A percentile compares a stretch with the other conserved stretches of the same genome.
These are phyloP conservation scores for Microdochium bolleyi DNA, from an alignment of 2,329 filamentous ascomycete species.

Conservation along the genomic window DNA sequence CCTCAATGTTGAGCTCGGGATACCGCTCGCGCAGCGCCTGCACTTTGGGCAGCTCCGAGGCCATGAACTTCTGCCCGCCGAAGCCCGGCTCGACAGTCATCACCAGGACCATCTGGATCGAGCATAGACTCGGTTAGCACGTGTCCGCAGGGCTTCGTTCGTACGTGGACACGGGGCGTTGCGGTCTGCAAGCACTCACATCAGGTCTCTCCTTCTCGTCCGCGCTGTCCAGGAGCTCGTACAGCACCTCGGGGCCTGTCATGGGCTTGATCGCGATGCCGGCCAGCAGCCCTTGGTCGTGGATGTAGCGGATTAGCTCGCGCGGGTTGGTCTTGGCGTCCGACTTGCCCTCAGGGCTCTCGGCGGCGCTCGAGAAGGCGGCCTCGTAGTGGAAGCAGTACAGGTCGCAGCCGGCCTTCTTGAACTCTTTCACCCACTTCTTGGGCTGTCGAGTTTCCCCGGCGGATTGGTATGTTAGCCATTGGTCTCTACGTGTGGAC, in stretches of 20 bases:
- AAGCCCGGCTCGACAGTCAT: conserved; percentile 99
- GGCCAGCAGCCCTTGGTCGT: conserved; percentile 78
- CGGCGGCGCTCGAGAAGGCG: conserved; percentile 79
- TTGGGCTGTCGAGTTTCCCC: conserved; percentile 57
- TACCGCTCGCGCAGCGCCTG: conserved; percentile 74
- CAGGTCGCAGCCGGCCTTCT: conserved; percentile 89
- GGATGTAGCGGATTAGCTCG: conserved; percentile 84
- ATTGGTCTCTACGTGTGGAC: no score
- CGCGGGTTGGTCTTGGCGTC: conserved; percentile 71
- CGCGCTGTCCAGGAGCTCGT: conserved; percentile 73
- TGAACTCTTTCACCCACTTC: conserved; percentile 95
- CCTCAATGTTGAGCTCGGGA: conserved; percentile 91
- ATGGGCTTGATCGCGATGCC: conserved; percentile 94
- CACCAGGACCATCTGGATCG: conserved; percentile 83
- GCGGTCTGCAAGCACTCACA: conserved; percentile 56
- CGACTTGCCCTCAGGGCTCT: conserved; percentile 62
- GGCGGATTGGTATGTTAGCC: not conserved
- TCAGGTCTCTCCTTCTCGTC: conserved; percentile 75
- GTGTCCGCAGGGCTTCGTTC: no score
- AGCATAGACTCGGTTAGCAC: not conserved
- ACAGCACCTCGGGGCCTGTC: conserved; percentile 84
- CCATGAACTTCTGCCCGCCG: conserved; percentile 98
- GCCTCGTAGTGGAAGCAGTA: conserved; percentile 99
- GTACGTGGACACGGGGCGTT: no score
- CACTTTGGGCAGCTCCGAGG: conserved; percentile 90